Conservation (phyloP, 108 stramenopile species). For the Cyclotella cryptica region DNA sequence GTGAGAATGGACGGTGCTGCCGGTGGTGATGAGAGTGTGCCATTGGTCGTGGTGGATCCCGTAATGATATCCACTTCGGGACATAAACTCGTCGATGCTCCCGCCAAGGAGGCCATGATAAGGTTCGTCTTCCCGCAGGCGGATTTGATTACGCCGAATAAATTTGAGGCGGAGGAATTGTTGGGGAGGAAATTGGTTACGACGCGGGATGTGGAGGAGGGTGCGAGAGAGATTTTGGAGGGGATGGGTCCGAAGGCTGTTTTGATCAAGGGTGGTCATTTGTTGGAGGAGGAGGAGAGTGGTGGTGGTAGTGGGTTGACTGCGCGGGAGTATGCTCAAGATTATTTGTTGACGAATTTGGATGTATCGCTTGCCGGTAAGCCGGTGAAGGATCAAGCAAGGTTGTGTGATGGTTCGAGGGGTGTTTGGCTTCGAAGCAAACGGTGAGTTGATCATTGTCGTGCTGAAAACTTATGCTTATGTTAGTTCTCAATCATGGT, state of each 20-base stretch:
- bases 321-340: conserved; percentile 65
- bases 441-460: conserved; percentile 31
- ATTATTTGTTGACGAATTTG: conserved; percentile 65
- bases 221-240: conserved; percentile 73
- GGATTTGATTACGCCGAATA: conserved; percentile 91
- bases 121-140: conserved; percentile 80
- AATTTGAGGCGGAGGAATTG: conserved; percentile 92
- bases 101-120: conserved; percentile 75
- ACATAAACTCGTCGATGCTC: conserved; percentile 80
- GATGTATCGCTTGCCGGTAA: conserved; percentile 46
- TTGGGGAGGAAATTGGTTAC: conserved; percentile 62
- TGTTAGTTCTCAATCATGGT: too few species aligned
- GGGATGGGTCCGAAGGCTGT: conserved; percentile 71
- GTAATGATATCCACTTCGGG: conserved; percentile 94
- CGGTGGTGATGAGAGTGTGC: too few species aligned
- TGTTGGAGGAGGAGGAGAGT: conserved; percentile 48
- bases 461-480: too few species aligned
- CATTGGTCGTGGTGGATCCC: conserved; percentile 90
- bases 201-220: conserved; percentile 79
- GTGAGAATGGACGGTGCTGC: too few species aligned
- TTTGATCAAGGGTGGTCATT: conserved; percentile 94
- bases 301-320: too few species aligned
- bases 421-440: conserved; percentile 82
- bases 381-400: conserved; percentile 44
- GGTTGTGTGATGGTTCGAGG: conserved; percentile 74